These are phyloP conservation scores for Eucalyptus erythrocorys DNA, from an alignment of 345 rosid species.

Conservation along the genomic window DNA sequence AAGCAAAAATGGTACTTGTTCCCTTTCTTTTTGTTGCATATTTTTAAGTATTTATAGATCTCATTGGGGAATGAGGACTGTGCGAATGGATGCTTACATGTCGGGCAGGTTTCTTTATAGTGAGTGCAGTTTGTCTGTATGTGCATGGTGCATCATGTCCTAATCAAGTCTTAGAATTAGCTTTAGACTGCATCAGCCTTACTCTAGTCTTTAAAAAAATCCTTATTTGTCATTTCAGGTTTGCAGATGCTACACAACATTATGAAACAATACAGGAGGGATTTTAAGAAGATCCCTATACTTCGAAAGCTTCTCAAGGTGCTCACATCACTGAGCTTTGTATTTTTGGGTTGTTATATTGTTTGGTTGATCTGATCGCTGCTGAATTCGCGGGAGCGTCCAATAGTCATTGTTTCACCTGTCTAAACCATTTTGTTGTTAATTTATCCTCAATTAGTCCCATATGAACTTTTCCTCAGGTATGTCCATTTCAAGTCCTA, in stretches of 20 bases:
- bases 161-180: neutral
- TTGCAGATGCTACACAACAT: constrained; percentile 96
- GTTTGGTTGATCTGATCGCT: neutral
- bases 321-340: neutral
- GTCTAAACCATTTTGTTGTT: neutral
- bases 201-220: neutral
- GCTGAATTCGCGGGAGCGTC: neutral
- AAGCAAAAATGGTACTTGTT: constrained; percentile 70
- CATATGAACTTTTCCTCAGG: neutral
- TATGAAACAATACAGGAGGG: constrained; percentile 77
- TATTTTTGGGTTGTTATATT: neutral
- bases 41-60: neutral
- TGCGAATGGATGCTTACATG: neutral
- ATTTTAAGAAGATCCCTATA: constrained; percentile 93
- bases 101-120: neutral
- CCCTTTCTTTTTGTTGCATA: neutral
- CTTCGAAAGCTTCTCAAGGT: constrained; percentile 98
- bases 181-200: neutral
- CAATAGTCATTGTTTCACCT: neutral
- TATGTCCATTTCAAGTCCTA: neutral
- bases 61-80: neutral
- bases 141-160: neutral
- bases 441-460: neutral
- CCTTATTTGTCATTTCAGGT: constrained; percentile 30
- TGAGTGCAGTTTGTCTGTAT: constrained; percentile 1